Percentiles rank a stretch among this genome's conserved stretches.
phyloP scores from a whole-genome alignment of 768 basidiomycete species.

The Mycena alexandri region DNA sequence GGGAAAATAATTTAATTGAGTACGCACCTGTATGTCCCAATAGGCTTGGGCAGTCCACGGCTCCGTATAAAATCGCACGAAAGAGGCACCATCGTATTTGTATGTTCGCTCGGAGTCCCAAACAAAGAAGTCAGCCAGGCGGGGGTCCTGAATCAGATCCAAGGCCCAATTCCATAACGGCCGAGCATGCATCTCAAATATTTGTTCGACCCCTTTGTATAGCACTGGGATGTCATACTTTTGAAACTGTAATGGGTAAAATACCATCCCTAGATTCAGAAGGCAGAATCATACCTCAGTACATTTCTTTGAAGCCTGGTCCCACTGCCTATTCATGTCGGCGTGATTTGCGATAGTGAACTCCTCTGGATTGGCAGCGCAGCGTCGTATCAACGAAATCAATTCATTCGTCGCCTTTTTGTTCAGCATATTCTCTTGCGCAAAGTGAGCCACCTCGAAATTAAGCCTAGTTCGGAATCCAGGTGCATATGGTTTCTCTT shows the following conservation, averaged over 20 bases:
- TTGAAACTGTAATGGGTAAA: not conserved
- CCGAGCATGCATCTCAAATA: slow-evolving; percentile 21
- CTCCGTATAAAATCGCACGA: too few relatives aligned
- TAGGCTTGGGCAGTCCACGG: too few relatives aligned
- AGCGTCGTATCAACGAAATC: not conserved
- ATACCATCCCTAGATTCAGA: not conserved
- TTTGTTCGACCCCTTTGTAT: not conserved
- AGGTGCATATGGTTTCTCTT: too few relatives aligned
- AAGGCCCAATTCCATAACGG: slow-evolving; percentile 17
- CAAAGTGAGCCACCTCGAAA: slow-evolving; percentile 3
- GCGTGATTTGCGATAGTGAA: not conserved
- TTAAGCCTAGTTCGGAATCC: not conserved
- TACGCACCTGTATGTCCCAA: too few relatives aligned
- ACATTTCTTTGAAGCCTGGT: not conserved
- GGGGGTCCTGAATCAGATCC: slow-evolving; percentile 12
- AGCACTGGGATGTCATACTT: slow-evolving; percentile 3
- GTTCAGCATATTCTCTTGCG: not conserved
- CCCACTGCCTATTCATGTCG: slow-evolving; percentile 3
- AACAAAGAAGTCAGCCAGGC: not conserved
- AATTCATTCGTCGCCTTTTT: not conserved
- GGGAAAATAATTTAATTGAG: too few relatives aligned
- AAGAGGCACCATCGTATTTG: too few relatives aligned
- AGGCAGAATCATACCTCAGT: not conserved
- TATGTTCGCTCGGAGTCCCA: slow-evolving; percentile 15
- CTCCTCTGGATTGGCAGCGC: not conserved